phyloP scores from a whole-genome alignment of 441 rosid species.

The Biscutella auriculata region DNA sequence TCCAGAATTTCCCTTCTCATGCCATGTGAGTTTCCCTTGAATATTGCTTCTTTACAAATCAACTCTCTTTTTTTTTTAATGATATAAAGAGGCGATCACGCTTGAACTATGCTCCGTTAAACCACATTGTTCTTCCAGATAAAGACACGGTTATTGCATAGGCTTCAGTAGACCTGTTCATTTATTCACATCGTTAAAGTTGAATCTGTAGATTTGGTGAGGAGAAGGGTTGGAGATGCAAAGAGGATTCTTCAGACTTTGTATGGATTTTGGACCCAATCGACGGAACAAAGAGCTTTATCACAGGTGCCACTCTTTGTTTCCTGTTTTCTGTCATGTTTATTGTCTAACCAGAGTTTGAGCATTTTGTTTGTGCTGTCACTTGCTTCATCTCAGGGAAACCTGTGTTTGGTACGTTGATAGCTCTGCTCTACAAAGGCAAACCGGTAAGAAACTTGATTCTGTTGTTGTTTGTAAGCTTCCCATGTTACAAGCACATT shows the following conservation, averaged over 20 bases:
- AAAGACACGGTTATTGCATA: not conserved
- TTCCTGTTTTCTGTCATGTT: not conserved
- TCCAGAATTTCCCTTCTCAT: constrained; percentile 72
- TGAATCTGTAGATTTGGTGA: constrained; percentile 68
- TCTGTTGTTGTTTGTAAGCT: not conserved
- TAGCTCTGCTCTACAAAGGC: constrained; percentile 67
- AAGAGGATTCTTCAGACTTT: constrained; percentile 62
- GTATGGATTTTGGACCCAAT: constrained; percentile 98
- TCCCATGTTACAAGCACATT: constrained; percentile 8
- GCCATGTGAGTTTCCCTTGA: constrained; percentile 51
- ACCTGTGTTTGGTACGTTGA: constrained; percentile 91
- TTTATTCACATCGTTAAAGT: constrained; percentile 5
- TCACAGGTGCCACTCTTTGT: constrained; percentile 45
- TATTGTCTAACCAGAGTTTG: not conserved
- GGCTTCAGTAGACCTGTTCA: not conserved
- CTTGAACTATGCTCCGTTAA: not conserved
- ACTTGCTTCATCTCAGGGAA: constrained; percentile 51
- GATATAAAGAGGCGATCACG: not conserved
- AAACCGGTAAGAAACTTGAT: constrained; percentile 56
- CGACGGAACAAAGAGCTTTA: constrained; percentile 95
- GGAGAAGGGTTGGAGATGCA: constrained; percentile 94
- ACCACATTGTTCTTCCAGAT: not conserved
- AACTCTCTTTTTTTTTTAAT: not conserved
- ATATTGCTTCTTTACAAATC: not conserved
- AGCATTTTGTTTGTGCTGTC: constrained; percentile 3